Base-by-base conservation (phyloP, 352 stramenopile species). In the Globisporangium mamillatum region DNA sequence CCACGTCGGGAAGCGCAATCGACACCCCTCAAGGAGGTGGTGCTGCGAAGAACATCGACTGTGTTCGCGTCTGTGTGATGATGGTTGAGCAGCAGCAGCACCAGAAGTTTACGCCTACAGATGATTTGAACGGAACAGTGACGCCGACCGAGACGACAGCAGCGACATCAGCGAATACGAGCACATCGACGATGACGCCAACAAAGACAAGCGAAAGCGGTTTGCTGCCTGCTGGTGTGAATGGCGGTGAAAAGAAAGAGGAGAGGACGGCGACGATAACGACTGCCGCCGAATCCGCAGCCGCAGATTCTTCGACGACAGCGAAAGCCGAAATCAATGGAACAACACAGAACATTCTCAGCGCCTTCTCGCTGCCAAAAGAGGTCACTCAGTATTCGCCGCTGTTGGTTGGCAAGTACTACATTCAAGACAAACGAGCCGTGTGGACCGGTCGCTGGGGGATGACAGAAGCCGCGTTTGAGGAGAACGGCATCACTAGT, bases 401-500 rank as follows among this genome's bases (percentile, higher is more conserved):
- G 27, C 68, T 94, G 18, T 69, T 94, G 9, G 77, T 93, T 10
- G 86, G 86, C 27, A 93, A 92, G 68, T 94, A 94, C 70, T 93
- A 88, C 69, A 89, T 94, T 18, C 81, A 92, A 73, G 86, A 94
- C 67, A 93, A 92, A 61, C 81, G 76, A 12, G 88, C 88, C 4
- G 67, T 93, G 9, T 96, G 88, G 86, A 83, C 82, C 1, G 88
- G 86, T 18, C 81, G 76, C 55, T 96, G 88, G 88, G 88, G 86
- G 6, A 96, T 96, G 88, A 93, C 70, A 16, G 88, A 96, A 63
- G 81, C 84, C 4, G 88, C 88, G 22, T 96, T 94, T 69, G 78
- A 75, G 24, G 72, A 73, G 3, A 91, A 90, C 20, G 88, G 88
- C 3, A 73, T 96, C 48, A 94, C 88, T 22, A 94, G 86, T 55